Evolutionary conservation across 1,139 yeast genomes (phyloP), one percentile per base, ranked within the genome.

Genomic region (Saccharomyces hybrid): DNA sequence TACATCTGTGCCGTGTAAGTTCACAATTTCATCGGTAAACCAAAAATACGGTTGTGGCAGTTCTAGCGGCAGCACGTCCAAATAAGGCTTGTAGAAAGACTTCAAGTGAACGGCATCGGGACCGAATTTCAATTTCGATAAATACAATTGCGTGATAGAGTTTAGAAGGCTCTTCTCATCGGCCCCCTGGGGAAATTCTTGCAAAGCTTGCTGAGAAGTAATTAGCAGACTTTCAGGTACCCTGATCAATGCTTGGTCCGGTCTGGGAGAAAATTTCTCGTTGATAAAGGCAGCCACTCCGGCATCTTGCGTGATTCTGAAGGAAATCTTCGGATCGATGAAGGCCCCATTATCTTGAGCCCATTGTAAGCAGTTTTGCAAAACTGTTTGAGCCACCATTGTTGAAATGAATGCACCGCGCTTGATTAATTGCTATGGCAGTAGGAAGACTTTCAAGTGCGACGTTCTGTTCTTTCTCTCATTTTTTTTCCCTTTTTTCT

Each of bases 21-120:
- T 69, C 2, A 70, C 67, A 57, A 79, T 73, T 49, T 85, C 86
- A 5, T 71, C 71, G 0, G 76, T 68, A 14, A 71, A 69, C 88
- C 91, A 88, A 56, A 80, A 80, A 53, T 81, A 78, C 1, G 96
- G 95, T 5, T 84, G 76, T 42, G 77, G 76, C 28, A 81, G 75
- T 13, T 75, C 72, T 1, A 66, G 58, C 0, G 96, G 96, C 26
- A 89, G 74, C n/a, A 78, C 67, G 27, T 74, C 68, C 34, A 88
- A 65, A 64, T 88, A 90, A 0, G 84, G 80, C 49, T 65, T 55
- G 62, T 65, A 78, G 54, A 69, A 70, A 3, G 63, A 54, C 1
- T 70, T 63, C 3, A 26, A 11, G 5, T 16, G 7, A 7, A 14
- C 27, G 6, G 61, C 61, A 1, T 56, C 41, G 1, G 57, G 27